Evolutionary conservation across 345 rosid genomes (phyloP), one percentile per base, ranked within the genome.

Genomic region (Citrus sp.): DNA sequence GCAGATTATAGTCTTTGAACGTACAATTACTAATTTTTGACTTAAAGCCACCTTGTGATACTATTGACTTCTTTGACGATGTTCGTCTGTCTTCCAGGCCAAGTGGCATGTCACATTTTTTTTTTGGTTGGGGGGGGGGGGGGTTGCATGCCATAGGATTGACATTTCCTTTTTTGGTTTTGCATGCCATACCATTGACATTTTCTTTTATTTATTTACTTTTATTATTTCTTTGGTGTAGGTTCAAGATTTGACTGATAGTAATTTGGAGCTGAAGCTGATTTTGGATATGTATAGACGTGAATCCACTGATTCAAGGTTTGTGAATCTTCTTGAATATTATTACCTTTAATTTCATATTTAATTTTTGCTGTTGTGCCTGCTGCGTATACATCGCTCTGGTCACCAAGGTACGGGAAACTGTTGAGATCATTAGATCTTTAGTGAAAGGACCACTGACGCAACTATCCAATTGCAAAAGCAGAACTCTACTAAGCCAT

Each of bases 281-380:
- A 87, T 97, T 86, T 80, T 90, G 81, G 95, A 92, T 77, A 94
- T 94, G 99, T 93, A 88, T 80, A 89, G 85, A 82, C 94, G 89
- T 13, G 99, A 94, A 85, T 88, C 86, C 67, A 86, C 86, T 76
- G 97, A 85, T 82, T 71, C 95, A 67, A 90, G 98, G 99, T 97
- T 67, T 72, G 78, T 27, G n/a, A 77, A 81, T 60, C 46, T 74
- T 18, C 62, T 38, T 38, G 37, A 68, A 51, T 66, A 66, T 34
- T 21, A 9, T 35, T 35, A 21, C 46, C 49, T 66, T 37, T 34
- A 9, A 51, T 2, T 54, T 70, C 10, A 9, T 54, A 5, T 30
- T 71, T 55, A 14, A 24, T 24, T 30, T 66, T 2, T 8, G 7
- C 32, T 37, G 51, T 25, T 67, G 9, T 9, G 19, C 3, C 32